These are phyloP conservation scores for Huntiella savannae DNA, from an alignment of 2,329 filamentous ascomycete genomes.

Conservation along the genomic window DNA sequence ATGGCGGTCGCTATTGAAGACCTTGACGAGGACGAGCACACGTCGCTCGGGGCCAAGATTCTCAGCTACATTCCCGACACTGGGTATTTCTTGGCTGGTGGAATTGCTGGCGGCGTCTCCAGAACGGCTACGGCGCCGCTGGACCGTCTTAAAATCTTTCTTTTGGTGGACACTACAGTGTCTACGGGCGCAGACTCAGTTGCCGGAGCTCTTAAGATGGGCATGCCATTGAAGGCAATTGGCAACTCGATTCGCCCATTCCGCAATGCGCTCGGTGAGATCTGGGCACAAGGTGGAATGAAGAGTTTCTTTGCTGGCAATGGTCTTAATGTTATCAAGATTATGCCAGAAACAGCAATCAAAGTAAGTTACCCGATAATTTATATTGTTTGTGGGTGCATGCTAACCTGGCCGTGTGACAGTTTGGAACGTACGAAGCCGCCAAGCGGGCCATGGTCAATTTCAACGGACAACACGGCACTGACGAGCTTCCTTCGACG, in stretches of 20 bases:
- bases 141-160: constrained; percentile 90
- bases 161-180: constrained; percentile 67
- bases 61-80: constrained; percentile 57
- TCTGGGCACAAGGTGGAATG: constrained; percentile 7
- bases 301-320: constrained; percentile 44
- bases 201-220: constrained; percentile 48
- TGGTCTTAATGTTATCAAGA: constrained; percentile 87
- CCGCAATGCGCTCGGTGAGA: constrained; percentile 38
- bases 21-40: neutral
- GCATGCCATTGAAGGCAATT: constrained; percentile 43
- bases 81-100: constrained; percentile 97
- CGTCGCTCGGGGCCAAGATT: constrained; percentile 24
- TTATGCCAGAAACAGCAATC: constrained; percentile 96
- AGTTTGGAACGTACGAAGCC: constrained; percentile 90
- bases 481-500: constrained; percentile 56
- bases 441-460: constrained; percentile 73
- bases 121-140: constrained; percentile 89
- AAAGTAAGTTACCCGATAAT: constrained; percentile 29
- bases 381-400: neutral
- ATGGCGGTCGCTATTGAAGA: neutral
- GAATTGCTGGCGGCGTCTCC: constrained; percentile 82
- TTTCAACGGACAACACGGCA: constrained; percentile 73
- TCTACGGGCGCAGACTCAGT: constrained; percentile 29
- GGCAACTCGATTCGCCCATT: constrained; percentile 52
- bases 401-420: neutral